Evolutionary conservation across 495 filamentous ascomycete genomes (phyloP), one percentile per base, ranked within the genome.

Genomic region (Neurospora terricola): DNA sequence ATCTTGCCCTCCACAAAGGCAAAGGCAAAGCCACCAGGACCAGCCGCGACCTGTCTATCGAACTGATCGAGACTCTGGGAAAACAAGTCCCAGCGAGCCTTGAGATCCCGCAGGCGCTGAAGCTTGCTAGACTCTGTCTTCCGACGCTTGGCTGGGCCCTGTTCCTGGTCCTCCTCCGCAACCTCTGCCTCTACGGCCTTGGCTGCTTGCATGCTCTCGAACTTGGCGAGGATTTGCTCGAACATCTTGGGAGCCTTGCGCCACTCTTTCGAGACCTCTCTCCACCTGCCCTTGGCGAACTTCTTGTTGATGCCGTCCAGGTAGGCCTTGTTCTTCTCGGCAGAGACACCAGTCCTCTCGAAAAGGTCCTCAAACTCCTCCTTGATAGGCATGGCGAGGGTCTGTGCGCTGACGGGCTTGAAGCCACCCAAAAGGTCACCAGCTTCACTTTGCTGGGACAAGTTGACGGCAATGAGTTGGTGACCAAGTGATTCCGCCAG

Each of bases 391-490:
- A 97, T 87, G 2, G 94, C 92, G 73, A 98, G 87, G 75, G 90
- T 94, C 75, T 94, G 91, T 45, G 94, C 87, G 80, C 92, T 97
- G 70, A 98, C 90, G 3, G 96, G 96, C 79, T 98, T 98, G 84
- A 96, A 98, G 3, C 96, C 96, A 74, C 96, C 96, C 0, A 99
- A 83, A 7, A 99, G 82, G 83, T 99, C 96, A 34, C 93, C 91
- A 45, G 90, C 92, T 82, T 99, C 96, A 79, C 94, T 98, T 78
- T 99, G 96, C 79, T 99, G 96, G 0, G 96, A 98, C 76, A 99
- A 79, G 79, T 99, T 99, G 75, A 98, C 91, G 1, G 94, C 92
- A 0, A 91, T 91, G 4, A 99, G 87, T 74, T 94, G 93, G 74
- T 91, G 90, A 0, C 94, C 91, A 38, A 96, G 87, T 18, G 91